Evolutionary conservation across 208 protist species (phyloP), one percentile per base, ranked within the genome.

Genomic region (Trypanosoma mega): DNA sequence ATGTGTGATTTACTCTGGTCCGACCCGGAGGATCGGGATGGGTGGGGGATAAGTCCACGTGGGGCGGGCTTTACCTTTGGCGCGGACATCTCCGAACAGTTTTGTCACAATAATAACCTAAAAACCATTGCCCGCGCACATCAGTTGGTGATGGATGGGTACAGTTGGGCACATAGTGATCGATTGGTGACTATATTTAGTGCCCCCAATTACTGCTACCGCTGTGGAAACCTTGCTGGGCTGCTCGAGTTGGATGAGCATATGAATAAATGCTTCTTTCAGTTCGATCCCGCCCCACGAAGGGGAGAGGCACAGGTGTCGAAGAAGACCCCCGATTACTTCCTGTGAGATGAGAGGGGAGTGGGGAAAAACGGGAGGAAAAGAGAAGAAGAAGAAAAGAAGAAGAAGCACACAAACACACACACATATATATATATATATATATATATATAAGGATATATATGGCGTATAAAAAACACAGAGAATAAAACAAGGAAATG

Each of bases 1-100:
- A 99, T 99, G 90, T 99, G 97, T 67, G 99, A 99, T 74, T 67
- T 99, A 24, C 68, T 99, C 9, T 99, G 99, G 99, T 98, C 90
- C 5, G 99, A 99, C 74, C 99, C 99, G 11, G 97, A 98, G 41
- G 92, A 97, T 41, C 68, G 85, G 27, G 85, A 90, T 56, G 97
- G 97, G 20, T 99, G 98, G 97, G 97, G 96, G 27, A 90, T 99
- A 46, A 98, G 94, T 37, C 98, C 97, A 14, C 92, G 98, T 24
- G 98, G 98, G 56, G 97, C 97, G 14, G 97, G 97, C 49, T 99
- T 98, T 72, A 99, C 97, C 12, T 99, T 99, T 62, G 98, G 98
- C 33, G 79, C 92, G 61, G 98, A 99, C 74, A 97, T 99, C 21
- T 95, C 94, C 5, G 93, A 99, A 58, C 85, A 98, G 67, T 99